Percentiles rank a stretch among this genome's conserved stretches.
These are phyloP conservation scores for Thinopyrum elongatum DNA, from an alignment of 176 grass and related monocot genomes.

Conservation along the genomic window DNA sequence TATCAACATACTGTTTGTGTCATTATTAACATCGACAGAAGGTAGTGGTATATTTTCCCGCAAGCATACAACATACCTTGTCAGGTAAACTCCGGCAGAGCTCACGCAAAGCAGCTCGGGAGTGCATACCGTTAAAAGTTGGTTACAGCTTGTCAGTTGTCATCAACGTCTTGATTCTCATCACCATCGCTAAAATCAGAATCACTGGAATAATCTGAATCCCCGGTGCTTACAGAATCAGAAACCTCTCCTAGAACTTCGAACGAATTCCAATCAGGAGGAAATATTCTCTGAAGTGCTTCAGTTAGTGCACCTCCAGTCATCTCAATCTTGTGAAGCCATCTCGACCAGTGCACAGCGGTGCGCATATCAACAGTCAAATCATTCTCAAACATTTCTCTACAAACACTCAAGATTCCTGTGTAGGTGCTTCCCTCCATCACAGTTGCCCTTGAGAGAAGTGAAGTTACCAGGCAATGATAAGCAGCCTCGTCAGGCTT, in stretches of 20 bases:
- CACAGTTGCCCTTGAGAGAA: constrained; percentile 73
- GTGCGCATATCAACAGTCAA: constrained; percentile 79
- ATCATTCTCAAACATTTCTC: constrained; percentile 87
- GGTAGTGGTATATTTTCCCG: not conserved
- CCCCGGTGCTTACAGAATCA: constrained; percentile 22
- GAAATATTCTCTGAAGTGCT: constrained; percentile 87
- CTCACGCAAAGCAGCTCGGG: not conserved
- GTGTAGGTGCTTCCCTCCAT: constrained; percentile 67
- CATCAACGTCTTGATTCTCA: constrained; percentile 30
- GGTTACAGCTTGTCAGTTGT: constrained; percentile 33
- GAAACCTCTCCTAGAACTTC: constrained; percentile 39
- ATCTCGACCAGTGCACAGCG: constrained; percentile 91
- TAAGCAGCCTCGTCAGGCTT: constrained; percentile 79
- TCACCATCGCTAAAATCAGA: constrained; percentile 45
- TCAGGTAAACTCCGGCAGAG: constrained; percentile 7
- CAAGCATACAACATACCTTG: constrained; percentile 27
- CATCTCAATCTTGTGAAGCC: constrained; percentile 81
- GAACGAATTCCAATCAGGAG: constrained; percentile 87
- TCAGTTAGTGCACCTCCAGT: constrained; percentile 87
- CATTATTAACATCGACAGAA: not conserved
- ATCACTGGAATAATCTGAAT: constrained; percentile 48
- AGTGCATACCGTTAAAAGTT: not conserved
- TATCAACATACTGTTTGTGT: not conserved
- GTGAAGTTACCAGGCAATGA: constrained; percentile 91
- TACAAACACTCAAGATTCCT: constrained; percentile 79